Percentiles rank a stretch among this genome's conserved stretches.
phyloP scores from a whole-genome alignment of 176 grass and related monocot species.

The Miscanthus lutarioriparius region DNA sequence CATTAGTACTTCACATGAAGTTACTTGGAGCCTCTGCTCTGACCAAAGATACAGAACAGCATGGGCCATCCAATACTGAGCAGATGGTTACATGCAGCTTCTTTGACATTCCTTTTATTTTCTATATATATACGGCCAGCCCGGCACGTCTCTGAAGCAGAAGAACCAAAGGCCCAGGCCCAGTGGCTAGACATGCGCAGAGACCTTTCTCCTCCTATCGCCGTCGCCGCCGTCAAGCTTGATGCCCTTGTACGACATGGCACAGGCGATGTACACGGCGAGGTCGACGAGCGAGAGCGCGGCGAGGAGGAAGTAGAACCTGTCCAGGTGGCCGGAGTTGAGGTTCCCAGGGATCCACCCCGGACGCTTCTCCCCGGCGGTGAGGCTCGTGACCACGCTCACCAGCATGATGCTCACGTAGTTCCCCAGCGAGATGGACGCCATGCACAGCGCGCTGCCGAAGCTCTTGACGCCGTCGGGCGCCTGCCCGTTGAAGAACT shows the following conservation, averaged over 20 bases:
- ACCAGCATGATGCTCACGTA: constrained; percentile 90
- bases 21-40: neutral
- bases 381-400: constrained; percentile 55
- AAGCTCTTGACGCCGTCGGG: constrained; percentile 92
- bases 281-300: constrained; percentile 65
- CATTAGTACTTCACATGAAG: neutral
- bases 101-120: neutral
- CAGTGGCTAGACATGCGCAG: constrained; percentile 35
- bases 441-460: constrained; percentile 86
- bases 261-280: constrained; percentile 54
- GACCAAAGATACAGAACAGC: neutral
- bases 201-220: constrained; percentile 9
- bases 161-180: neutral
- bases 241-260: constrained; percentile 80
- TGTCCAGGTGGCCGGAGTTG: constrained; percentile 79
- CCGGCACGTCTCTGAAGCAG: neutral
- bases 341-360: constrained; percentile 84
- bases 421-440: constrained; percentile 88
- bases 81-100: neutral
- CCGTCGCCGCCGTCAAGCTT: constrained; percentile 42
- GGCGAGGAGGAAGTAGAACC: constrained; percentile 87
- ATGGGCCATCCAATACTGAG: neutral
- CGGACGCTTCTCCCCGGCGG: constrained; percentile 33
- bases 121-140: neutral
- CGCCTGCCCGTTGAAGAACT: constrained; percentile 84